Conservation (phyloP, 495 filamentous ascomycete species). For the Pseudotulostoma volvatum region DNA sequence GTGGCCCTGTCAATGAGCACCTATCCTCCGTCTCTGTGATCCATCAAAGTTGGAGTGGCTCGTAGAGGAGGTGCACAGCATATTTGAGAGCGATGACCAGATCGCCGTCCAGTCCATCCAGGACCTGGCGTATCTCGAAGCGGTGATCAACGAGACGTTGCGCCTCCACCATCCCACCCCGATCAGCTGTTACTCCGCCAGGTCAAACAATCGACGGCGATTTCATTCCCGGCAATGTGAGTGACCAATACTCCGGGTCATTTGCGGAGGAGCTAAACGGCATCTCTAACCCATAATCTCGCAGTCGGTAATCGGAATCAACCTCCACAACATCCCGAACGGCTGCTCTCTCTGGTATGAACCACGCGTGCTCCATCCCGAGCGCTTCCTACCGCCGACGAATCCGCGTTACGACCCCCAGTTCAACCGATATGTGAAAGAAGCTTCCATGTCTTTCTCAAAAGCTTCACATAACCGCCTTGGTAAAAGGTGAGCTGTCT, state of each 20-base stretch:
- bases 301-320: too few species aligned
- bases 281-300: too few species aligned
- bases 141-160: slow-evolving; percentile 37
- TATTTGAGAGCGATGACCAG: background rate
- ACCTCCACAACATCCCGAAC: too few species aligned
- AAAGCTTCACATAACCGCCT: slow-evolving; percentile 43
- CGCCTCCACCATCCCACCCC: slow-evolving; percentile 16
- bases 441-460: slow-evolving; percentile 37
- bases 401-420: slow-evolving; percentile 1
- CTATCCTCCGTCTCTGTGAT: slow-evolving; percentile 5
- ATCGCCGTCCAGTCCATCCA: background rate
- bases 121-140: slow-evolving; percentile 25
- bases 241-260: too few species aligned
- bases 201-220: slow-evolving; percentile 31
- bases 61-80: too few species aligned
- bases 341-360: too few species aligned
- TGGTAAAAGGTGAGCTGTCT: slow-evolving; percentile 38
- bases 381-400: slow-evolving; percentile 27
- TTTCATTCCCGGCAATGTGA: slow-evolving; percentile 22
- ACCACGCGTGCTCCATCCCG: slow-evolving; percentile 32
- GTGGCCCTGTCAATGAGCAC: slow-evolving; percentile 5
- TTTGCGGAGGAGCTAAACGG: too few species aligned
- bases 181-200: too few species aligned
- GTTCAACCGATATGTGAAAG: slow-evolving; percentile 26
- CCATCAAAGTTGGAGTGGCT: slow-evolving; percentile 1